Evolutionary conservation across 345 rosid species (phyloP).

Genomic region (Melaleuca quinquenervia): DNA sequence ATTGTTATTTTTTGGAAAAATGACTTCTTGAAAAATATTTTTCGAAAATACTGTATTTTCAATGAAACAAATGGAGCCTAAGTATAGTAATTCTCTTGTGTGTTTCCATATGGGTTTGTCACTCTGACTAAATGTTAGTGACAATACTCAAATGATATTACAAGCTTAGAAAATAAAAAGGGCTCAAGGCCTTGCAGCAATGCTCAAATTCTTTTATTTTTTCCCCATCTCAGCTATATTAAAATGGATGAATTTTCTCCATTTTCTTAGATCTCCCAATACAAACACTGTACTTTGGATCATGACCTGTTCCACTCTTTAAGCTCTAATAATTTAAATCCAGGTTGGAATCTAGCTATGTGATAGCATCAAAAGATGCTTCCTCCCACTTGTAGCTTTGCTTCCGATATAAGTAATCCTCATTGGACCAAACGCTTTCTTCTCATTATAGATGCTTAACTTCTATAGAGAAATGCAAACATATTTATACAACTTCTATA

Average conservation of each 20-base stretch:
- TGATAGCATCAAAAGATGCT: too few relatives aligned
- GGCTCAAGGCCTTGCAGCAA: background rate
- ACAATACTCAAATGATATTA: background rate
- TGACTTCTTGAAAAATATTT: too few relatives aligned
- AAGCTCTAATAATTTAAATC: too few relatives aligned
- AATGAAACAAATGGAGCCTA: too few relatives aligned
- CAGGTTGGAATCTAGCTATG: too few relatives aligned
- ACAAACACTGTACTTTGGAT: background rate
- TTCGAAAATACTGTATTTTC: too few relatives aligned
- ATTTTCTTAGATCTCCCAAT: background rate
- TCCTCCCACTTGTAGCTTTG: too few relatives aligned
- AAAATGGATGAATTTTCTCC: background rate
- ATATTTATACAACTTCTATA: background rate
- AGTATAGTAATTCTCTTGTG: background rate
- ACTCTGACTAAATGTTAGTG: background rate
- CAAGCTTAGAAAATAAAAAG: background rate
- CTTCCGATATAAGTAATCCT: too few relatives aligned
- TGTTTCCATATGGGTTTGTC: background rate
- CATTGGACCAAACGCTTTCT: too few relatives aligned
- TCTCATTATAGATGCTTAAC: background rate
- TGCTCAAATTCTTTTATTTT: background rate
- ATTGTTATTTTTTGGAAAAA: too few relatives aligned
- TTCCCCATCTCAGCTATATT: background rate
- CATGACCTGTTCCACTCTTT: background rate
- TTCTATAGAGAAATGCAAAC: background rate